phyloP scores from a whole-genome alignment of 2,329 filamentous ascomycete genomes.

The Fusarium transvaalense region DNA sequence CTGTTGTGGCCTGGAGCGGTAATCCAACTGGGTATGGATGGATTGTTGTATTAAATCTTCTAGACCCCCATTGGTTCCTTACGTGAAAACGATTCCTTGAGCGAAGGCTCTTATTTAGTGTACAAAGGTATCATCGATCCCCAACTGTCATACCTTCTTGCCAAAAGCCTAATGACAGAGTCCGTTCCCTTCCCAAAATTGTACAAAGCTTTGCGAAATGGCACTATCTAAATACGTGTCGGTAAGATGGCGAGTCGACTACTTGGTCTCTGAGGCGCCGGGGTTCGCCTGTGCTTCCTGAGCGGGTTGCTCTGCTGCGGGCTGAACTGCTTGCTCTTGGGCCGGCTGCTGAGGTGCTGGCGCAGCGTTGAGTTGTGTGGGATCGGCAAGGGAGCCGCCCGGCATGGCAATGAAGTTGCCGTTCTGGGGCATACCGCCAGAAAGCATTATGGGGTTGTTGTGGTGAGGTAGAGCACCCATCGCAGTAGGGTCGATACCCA shows the following conservation, averaged over 20 bases:
- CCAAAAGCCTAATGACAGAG: conserved; percentile 10
- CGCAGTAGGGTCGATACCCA: conserved; percentile 43
- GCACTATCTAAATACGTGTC: conserved; percentile 5
- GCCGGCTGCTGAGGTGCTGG: conserved; percentile 16
- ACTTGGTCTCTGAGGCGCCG: conserved; percentile 10
- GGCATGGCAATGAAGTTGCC: conserved; percentile 35
- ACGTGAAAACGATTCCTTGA: conserved; percentile 16
- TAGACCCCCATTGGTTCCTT: conserved; percentile 5
- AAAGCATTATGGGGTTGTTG: conserved; percentile 44
- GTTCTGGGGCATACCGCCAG: conserved; percentile 32
- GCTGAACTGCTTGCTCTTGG: conserved; percentile 17
- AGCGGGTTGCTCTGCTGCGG: conserved; percentile 28
- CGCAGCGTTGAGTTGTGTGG: conserved; percentile 27
- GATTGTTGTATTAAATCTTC: neutral
- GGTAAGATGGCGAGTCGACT: conserved; percentile 6
- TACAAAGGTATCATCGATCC: conserved; percentile 48
- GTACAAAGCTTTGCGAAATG: conserved; percentile 11
- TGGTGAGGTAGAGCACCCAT: conserved; percentile 46
- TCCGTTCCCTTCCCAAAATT: neutral
- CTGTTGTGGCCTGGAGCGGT: neutral
- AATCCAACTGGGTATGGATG: neutral
- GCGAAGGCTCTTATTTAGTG: conserved; percentile 33
- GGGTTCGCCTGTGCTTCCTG: conserved; percentile 20
- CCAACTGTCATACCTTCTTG: conserved; percentile 8
- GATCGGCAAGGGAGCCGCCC: conserved; percentile 26